phyloP scores from a whole-genome alignment of 2,329 filamentous ascomycete genomes.

The Alternaria arborescens region DNA sequence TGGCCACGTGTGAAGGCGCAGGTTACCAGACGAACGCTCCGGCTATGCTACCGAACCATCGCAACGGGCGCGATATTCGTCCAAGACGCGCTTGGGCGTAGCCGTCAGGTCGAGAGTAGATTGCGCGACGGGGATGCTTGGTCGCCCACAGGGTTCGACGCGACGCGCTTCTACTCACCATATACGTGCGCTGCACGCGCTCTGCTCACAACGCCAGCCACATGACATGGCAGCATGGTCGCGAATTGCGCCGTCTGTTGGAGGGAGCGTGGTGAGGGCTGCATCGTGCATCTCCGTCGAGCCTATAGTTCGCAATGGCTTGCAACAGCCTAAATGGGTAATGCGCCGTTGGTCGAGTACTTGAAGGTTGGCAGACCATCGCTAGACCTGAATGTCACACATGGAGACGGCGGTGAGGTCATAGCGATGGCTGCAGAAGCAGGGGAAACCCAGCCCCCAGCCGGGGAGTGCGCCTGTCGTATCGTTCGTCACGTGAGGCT shows the following conservation, averaged over 20 bases:
- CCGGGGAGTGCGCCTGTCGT: conserved; percentile 15
- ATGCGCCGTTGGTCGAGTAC: conserved; percentile 38
- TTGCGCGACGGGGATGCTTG: conserved; percentile 5
- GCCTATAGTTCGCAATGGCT: conserved; percentile 22
- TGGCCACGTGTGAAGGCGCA: conserved; percentile 33
- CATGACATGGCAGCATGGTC: conserved; percentile 13
- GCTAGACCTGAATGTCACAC: conserved; percentile 20
- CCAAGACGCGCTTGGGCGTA: conserved; percentile 14
- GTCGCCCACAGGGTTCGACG: conserved; percentile 12
- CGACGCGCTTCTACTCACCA: conserved; percentile 12
- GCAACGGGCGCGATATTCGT: conserved; percentile 24
- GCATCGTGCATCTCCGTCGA: conserved; percentile 29
- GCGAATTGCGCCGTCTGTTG: conserved; percentile 15
- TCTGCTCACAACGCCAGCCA: conserved; percentile 12
- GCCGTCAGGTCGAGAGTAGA: neutral
- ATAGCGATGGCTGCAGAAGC: conserved; percentile 20
- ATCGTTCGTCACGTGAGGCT: conserved; percentile 22
- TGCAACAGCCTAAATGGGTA: conserved; percentile 47
- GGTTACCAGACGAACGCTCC: conserved; percentile 25
- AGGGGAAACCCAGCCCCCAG: conserved; percentile 21
- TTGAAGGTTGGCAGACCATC: conserved; percentile 27
- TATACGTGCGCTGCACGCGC: conserved; percentile 17
- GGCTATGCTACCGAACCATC: conserved; percentile 39
- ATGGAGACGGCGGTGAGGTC: conserved; percentile 24
- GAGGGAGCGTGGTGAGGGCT: conserved; percentile 26